These are phyloP conservation scores for Symbiodinium natans DNA, from an alignment of 73 alveolate species.

Conservation along the genomic window DNA sequence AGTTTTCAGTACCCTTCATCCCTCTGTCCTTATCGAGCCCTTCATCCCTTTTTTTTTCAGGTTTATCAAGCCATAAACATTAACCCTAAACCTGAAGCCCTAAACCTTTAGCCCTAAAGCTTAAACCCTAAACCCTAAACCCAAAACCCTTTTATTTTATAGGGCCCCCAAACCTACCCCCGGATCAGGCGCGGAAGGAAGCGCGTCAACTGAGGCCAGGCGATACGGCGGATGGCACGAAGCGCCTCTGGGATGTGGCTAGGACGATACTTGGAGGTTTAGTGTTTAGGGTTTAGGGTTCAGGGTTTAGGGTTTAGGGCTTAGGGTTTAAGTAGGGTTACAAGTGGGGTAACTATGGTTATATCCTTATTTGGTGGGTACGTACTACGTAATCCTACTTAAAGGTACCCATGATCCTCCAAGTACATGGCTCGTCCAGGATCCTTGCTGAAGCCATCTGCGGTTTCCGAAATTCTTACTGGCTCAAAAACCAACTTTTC, in stretches of 20 bases:
- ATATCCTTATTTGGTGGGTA: neutral
- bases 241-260: slow-evolving; percentile 79
- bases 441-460: neutral
- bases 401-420: neutral
- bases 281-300: neutral
- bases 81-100: too few relatives aligned
- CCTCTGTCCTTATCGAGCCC: too few relatives aligned
- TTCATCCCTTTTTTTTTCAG: too few relatives aligned
- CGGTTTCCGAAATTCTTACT: neutral
- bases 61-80: too few relatives aligned
- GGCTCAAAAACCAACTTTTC: neutral
- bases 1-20: too few relatives aligned
- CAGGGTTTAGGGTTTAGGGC: neutral
- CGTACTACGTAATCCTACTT: neutral
- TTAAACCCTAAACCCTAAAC: too few relatives aligned
- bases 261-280: neutral
- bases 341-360: too few relatives aligned
- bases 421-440: neutral
- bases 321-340: too few relatives aligned
- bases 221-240: slow-evolving; percentile 86
- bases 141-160: too few relatives aligned
- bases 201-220: slow-evolving; percentile 46
- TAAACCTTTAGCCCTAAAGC: too few relatives aligned
- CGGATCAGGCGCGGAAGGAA: too few relatives aligned
- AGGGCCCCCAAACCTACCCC: too few relatives aligned